Base-by-base conservation (phyloP, 2,329 filamentous ascomycete genomes). In the Lasiodiplodia sp. region DNA sequence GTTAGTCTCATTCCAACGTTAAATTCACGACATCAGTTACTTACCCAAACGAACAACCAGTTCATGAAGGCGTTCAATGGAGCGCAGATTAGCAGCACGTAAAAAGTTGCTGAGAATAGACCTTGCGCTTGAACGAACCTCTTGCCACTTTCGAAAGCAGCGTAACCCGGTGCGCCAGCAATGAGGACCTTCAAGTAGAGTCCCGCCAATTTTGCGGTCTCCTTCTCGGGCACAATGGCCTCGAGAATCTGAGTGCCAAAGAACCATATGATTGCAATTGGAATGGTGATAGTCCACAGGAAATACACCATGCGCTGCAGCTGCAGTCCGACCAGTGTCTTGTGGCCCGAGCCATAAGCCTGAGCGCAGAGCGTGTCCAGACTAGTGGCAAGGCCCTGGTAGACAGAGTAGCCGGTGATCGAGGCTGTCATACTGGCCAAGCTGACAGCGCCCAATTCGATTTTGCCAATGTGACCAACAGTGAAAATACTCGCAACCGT, bases 321-420 rank as follows among this genome's bases (percentile, higher is more conserved):
- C 74, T 96, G 92, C 67, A 96, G 79, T 1, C 92, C 95, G 69
- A 98, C 95, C 5, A 98, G 87, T 73, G 94, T 92, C 77, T 92
- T 96, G 77, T 91, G 92, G 0, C 95, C 95, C 0, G 92, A 96
- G 2, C 96, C 95, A 77, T 96, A 98, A 0, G 96, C 95, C 79
- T 98, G 95, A 0, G 95, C 89, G 78, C 95, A 97, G 2, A 98
- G 88, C 0, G 95, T 98, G 80, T 98, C 95, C 47, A 98, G 84
- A 71, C 91, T 93, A 4, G 95, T 98, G 0, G 94, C 91, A 74
- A 86, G 81, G 25, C 85, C 85, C 72, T 86, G 83, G 68, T 83
- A 83, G 25, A 85, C 76, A 1, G 86, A 82, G 23, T 84, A 80
- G 0, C 86, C 86, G 7, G 85, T 78, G 63, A 88, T 87, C 69